These are phyloP conservation scores for Globisporangium iwayamae DNA, from an alignment of 352 stramenopile genomes.

Conservation along the genomic window DNA sequence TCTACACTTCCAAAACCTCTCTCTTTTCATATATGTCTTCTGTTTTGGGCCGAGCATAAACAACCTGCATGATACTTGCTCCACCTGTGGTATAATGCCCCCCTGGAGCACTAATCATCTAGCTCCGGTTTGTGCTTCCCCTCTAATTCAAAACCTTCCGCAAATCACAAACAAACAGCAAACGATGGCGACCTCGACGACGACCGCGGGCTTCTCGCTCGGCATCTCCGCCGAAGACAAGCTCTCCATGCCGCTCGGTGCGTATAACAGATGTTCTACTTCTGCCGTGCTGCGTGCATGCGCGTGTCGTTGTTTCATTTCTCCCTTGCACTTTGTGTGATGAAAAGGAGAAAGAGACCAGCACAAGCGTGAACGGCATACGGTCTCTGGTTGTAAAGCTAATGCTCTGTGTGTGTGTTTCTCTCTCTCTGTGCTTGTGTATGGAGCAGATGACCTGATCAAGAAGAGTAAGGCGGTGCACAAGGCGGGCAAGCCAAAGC, in stretches of 20 bases:
- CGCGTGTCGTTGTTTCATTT: neutral
- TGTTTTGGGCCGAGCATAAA: no score
- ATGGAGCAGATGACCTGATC: constrained; percentile 37
- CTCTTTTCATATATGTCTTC: no score
- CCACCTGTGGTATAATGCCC: no score
- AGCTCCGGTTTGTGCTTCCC: no score
- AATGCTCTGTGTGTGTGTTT: neutral
- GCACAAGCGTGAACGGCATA: neutral
- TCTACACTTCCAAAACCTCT: no score
- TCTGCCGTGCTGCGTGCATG: neutral
- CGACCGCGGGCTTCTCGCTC: constrained; percentile 30
- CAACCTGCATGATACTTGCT: no score
- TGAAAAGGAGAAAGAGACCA: neutral
- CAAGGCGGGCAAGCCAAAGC: constrained; percentile 22
- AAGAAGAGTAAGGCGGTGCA: constrained; percentile 27
- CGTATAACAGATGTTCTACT: neutral
- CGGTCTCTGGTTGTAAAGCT: neutral
- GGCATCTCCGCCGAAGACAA: constrained; percentile 57
- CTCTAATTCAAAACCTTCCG: neutral
- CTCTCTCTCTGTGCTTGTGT: neutral
- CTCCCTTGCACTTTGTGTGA: neutral
- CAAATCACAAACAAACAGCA: constrained; percentile 15
- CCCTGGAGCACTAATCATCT: neutral
- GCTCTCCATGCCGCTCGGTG: constrained; percentile 50
- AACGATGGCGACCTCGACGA: constrained; percentile 7